Percentiles rank a stretch among this genome's conserved stretches.
Evolutionary conservation across 2,329 filamentous ascomycete species (phyloP).

Genomic region (Thielaviopsis musarum): DNA sequence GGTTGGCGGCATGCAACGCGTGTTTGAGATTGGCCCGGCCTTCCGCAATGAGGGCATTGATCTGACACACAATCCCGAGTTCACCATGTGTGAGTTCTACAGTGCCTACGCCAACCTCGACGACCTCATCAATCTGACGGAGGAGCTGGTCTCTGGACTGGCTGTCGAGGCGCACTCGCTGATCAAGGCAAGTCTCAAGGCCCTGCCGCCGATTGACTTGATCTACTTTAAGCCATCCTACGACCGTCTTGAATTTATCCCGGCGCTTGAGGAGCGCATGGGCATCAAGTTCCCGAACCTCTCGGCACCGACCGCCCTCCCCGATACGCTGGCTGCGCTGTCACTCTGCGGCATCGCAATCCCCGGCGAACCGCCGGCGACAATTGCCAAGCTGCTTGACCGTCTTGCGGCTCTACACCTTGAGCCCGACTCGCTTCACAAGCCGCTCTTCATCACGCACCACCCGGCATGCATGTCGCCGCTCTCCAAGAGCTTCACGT

Average conservation of each 20-base stretch:
- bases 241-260: slow-evolving; percentile 62
- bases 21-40: slow-evolving; percentile 84
- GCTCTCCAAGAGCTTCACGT: slow-evolving; percentile 70
- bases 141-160: slow-evolving; percentile 48
- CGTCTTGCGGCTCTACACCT: slow-evolving; percentile 59
- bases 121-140: slow-evolving; percentile 60
- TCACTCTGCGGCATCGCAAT: slow-evolving; percentile 44
- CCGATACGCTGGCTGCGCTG: slow-evolving; percentile 35
- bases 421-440: slow-evolving; percentile 51
- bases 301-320: slow-evolving; percentile 34
- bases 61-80: slow-evolving; percentile 88
- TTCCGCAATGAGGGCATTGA: slow-evolving; percentile 93
- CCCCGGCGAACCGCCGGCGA: slow-evolving; percentile 44
- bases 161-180: slow-evolving; percentile 32
- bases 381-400: slow-evolving; percentile 58
- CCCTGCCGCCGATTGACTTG: slow-evolving; percentile 31
- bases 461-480: slow-evolving; percentile 86
- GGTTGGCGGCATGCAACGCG: slow-evolving; percentile 68
- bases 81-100: slow-evolving; percentile 96
- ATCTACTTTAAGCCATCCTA: slow-evolving; percentile 36
- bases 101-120: slow-evolving; percentile 64
- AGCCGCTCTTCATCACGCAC: slow-evolving; percentile 72
- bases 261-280: slow-evolving; percentile 54
- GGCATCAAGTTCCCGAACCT: slow-evolving; percentile 50
- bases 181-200: slow-evolving; percentile 27